Evolutionary conservation across 73 alveolate species (phyloP).

Genomic region (Paramecium bursaria): DNA sequence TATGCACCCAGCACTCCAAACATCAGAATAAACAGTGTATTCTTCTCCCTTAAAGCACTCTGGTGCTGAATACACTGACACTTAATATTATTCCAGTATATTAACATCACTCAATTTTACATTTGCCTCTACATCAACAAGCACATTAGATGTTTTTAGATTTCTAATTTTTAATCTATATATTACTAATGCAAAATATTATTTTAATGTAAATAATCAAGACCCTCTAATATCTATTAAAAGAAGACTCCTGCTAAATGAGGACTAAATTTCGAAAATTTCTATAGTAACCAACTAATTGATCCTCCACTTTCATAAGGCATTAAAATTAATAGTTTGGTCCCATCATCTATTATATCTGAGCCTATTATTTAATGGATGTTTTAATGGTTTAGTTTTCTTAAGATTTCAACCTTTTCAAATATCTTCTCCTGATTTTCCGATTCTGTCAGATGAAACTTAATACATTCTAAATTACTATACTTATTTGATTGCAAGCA

Average conservation of each 20-base stretch:
- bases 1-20: constrained; percentile 60
- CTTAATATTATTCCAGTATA: not conserved
- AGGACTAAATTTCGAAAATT: not conserved
- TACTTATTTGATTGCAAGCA: not conserved
- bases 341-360: too few relatives aligned
- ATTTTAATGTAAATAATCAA: too few relatives aligned
- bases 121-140: constrained; percentile 54
- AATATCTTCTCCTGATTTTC: not conserved
- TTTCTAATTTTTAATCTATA: not conserved
- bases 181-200: too few relatives aligned
- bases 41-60: not conserved
- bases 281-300: not conserved
- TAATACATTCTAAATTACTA: too few relatives aligned
- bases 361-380: too few relatives aligned
- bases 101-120: constrained; percentile 34
- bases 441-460: not conserved
- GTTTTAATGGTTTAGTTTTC: too few relatives aligned
- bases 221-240: too few relatives aligned
- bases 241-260: too few relatives aligned
- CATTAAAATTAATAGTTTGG: not conserved
- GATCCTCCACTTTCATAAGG: constrained; percentile 14
- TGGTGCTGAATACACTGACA: constrained; percentile 30
- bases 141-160: constrained; percentile 33
- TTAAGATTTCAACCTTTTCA: too few relatives aligned
- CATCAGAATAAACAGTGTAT: constrained; percentile 23